Percentiles rank a stretch among this genome's conserved stretches.
These are phyloP conservation scores for Cicer cuneatum DNA, from an alignment of 306 rosid species.

Conservation along the genomic window DNA sequence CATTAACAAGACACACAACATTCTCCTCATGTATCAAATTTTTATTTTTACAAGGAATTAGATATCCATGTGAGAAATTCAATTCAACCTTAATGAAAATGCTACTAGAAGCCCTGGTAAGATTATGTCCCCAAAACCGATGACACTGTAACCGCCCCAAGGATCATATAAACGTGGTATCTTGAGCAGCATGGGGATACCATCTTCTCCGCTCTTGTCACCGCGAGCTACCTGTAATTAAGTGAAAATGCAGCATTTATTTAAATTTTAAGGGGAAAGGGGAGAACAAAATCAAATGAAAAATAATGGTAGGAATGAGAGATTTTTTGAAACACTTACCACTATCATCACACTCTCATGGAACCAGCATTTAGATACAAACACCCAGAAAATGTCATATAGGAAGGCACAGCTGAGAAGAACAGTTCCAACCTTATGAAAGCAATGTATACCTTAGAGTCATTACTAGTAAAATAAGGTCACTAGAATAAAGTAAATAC, in stretches of 20 bases:
- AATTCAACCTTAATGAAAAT: constrained; percentile 80
- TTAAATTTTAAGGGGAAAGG: constrained; percentile 1
- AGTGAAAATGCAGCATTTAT: constrained; percentile 20
- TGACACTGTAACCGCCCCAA: constrained; percentile 99
- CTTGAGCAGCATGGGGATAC: constrained; percentile 96
- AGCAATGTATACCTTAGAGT: constrained; percentile 21
- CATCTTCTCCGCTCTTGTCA: constrained; percentile 91
- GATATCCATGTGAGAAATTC: constrained; percentile 22
- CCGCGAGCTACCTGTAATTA: constrained; percentile 90
- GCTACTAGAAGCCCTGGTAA: constrained; percentile 94
- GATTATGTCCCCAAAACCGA: constrained; percentile 97
- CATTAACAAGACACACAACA: constrained; percentile 4
- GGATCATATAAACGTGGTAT: constrained; percentile 98
- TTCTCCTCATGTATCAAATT: constrained; percentile 9
- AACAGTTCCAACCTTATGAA: constrained; percentile 86
- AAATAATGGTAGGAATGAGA: constrained; percentile 8
- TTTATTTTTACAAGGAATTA: background rate
- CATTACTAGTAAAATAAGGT: constrained; percentile 13
- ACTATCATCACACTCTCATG: constrained; percentile 99
- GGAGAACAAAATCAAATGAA: constrained; percentile 21
- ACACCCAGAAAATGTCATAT: constrained; percentile 97
- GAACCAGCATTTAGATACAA: constrained; percentile 91
- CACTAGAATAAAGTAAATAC: constrained; percentile 1
- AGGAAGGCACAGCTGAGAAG: constrained; percentile 93
- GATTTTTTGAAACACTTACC: constrained; percentile 60